Percentiles rank a stretch among this genome's conserved stretches.
Evolutionary conservation across 768 basidiomycete genomes (phyloP).

Genomic region (Suillus ampliporus): DNA sequence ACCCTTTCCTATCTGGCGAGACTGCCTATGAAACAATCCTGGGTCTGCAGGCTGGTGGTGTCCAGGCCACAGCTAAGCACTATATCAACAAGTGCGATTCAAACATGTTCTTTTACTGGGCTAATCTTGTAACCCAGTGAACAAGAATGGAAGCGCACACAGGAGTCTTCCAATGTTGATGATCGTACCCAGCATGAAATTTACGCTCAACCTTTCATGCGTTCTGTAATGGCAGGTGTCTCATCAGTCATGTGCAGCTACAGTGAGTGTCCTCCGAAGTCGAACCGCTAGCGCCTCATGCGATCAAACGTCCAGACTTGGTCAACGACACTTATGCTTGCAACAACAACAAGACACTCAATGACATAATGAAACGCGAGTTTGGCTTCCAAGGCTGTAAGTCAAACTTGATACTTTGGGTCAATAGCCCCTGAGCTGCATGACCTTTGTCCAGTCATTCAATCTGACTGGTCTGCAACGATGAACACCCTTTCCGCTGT

Average conservation of each 20-base stretch:
- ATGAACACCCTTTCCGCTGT: slow-evolving; percentile 53
- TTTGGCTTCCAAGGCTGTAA: slow-evolving; percentile 70
- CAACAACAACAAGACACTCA: slow-evolving; percentile 64
- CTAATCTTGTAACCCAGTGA: slow-evolving; percentile 29
- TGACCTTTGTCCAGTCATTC: slow-evolving; percentile 42
- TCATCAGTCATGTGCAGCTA: slow-evolving; percentile 73
- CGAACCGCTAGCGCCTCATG: slow-evolving; percentile 9
- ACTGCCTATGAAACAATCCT: slow-evolving; percentile 77
- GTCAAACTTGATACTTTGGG: slow-evolving; percentile 7
- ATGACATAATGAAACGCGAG: slow-evolving; percentile 68
- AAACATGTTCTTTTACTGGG: background rate
- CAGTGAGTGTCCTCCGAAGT: slow-evolving; percentile 39
- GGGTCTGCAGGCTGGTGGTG: slow-evolving; percentile 81
- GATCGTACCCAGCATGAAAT: slow-evolving; percentile 59
- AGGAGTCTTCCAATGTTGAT: slow-evolving; percentile 44
- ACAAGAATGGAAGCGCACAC: slow-evolving; percentile 41
- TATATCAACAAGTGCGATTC: slow-evolving; percentile 67
- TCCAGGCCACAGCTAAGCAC: slow-evolving; percentile 90
- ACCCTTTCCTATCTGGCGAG: slow-evolving; percentile 87
- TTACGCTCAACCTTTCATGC: slow-evolving; percentile 61
- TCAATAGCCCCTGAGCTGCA: slow-evolving; percentile 2
- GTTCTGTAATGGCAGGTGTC: slow-evolving; percentile 67
- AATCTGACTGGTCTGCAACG: slow-evolving; percentile 74
- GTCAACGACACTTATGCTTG: slow-evolving; percentile 67
- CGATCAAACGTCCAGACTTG: slow-evolving; percentile 45